A percentile compares a stretch with the other conserved stretches of the same genome.
These are phyloP conservation scores for Sambucus nigra DNA, from an alignment of 129 eudicot species.

Conservation along the genomic window DNA sequence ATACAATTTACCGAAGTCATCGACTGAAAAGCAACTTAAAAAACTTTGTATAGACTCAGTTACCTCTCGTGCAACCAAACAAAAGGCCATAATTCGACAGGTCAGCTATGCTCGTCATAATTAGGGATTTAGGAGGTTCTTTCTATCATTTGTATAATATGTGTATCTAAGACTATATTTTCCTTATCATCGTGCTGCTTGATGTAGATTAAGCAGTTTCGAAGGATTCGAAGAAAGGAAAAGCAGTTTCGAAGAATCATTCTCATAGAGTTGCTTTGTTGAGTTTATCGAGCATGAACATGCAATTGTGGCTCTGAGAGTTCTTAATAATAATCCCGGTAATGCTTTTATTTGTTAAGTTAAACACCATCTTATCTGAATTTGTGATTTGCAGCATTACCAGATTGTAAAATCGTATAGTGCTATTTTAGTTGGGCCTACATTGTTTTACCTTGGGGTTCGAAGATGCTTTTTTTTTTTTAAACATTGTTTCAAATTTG, in stretches of 20 bases:
- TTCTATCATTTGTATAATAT: not conserved
- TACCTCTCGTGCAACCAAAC: slow-evolving; percentile 86
- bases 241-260: slow-evolving; percentile 48
- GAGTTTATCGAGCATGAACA: slow-evolving; percentile 93
- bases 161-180: not conserved
- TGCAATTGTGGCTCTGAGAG: slow-evolving; percentile 91
- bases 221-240: slow-evolving; percentile 56
- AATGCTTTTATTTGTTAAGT: slow-evolving; percentile 4
- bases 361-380: not conserved
- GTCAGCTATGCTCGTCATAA: slow-evolving; percentile 22
- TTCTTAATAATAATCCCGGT: slow-evolving; percentile 97
- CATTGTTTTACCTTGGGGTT: not conserved
- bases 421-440: not conserved
- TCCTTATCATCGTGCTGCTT: slow-evolving; percentile 1
- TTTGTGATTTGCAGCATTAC: not conserved
- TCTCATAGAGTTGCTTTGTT: slow-evolving; percentile 95
- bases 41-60: slow-evolving; percentile 68
- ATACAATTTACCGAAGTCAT: slow-evolving; percentile 83
- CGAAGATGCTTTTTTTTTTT: not conserved
- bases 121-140: not conserved
- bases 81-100: slow-evolving; percentile 73
- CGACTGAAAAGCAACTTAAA: slow-evolving; percentile 61
- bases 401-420: not conserved
- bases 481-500: not conserved
- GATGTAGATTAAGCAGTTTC: slow-evolving; percentile 69